A percentile compares a stretch with the other conserved stretches of the same genome.
These are phyloP conservation scores for Pestalotiopsis sp. DNA, from an alignment of 2,329 filamentous ascomycete species.

Conservation along the genomic window DNA sequence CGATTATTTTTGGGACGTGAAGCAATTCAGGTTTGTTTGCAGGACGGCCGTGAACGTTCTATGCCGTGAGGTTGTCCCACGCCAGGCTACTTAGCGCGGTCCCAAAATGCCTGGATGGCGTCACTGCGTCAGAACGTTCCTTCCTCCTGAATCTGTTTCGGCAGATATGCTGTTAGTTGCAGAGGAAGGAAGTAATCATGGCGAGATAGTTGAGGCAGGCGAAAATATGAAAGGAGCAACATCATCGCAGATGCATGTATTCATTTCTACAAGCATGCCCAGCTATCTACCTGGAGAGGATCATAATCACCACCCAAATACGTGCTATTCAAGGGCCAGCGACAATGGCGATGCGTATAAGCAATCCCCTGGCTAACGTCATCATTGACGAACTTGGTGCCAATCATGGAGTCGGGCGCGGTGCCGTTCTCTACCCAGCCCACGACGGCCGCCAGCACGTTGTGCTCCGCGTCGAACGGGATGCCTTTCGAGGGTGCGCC, in stretches of 20 bases:
- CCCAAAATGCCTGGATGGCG: too few species aligned
- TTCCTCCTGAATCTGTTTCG: too few species aligned
- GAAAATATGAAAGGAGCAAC: too few species aligned
- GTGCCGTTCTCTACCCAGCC: constrained; percentile 47
- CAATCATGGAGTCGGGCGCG: constrained; percentile 41
- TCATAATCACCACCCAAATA: constrained; percentile 29
- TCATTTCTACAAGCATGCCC: constrained; percentile 24
- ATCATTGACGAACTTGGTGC: constrained; percentile 34
- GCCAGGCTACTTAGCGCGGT: too few species aligned
- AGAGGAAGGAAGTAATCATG: too few species aligned
- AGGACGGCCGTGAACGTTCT: too few species aligned
- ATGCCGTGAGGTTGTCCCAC: too few species aligned
- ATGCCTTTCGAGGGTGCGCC: constrained; percentile 18
- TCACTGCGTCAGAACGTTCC: too few species aligned
- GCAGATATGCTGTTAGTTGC: too few species aligned
- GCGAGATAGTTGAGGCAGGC: too few species aligned
- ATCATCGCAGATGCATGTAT: too few species aligned
- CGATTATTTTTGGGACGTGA: not conserved
- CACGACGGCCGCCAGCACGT: constrained; percentile 49
- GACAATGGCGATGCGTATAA: constrained; percentile 35
- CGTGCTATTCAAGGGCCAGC: constrained; percentile 33
- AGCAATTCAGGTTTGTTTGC: too few species aligned
- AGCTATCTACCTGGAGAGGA: constrained; percentile 26
- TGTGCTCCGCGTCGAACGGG: constrained; percentile 37
- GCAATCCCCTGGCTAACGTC: constrained; percentile 23